Conservation (phyloP, 202 grass and related monocot genomes). For the Panicum virgatum region DNA sequence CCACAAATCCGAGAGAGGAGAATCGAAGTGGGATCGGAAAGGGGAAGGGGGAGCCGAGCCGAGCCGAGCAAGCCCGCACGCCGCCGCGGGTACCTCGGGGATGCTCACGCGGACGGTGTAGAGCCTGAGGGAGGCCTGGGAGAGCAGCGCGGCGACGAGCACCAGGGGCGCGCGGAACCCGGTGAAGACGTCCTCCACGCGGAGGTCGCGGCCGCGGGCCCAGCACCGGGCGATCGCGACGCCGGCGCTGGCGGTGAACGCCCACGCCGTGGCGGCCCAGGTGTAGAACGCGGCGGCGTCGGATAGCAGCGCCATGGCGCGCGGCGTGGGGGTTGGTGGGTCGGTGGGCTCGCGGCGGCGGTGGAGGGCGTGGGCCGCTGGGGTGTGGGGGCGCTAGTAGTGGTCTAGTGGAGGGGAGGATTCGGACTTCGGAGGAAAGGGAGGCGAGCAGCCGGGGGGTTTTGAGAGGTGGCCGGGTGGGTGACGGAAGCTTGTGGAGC, state of each 20-base stretch:
- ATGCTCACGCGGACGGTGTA: background rate
- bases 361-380: background rate
- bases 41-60: background rate
- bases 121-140: background rate
- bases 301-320: background rate
- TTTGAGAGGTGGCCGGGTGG: background rate
- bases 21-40: background rate
- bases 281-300: background rate
- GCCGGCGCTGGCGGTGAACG: background rate
- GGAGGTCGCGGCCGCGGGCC: background rate
- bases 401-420: no score
- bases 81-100: background rate
- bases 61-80: background rate
- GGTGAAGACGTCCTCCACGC: background rate
- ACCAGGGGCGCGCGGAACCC: background rate
- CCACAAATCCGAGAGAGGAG: background rate
- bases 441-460: background rate
- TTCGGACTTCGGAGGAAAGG: no score
- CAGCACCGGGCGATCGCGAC: background rate
- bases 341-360: background rate
- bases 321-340: background rate
- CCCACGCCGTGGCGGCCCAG: background rate
- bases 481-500: background rate
- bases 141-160: slow-evolving; percentile 2
- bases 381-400: no score